A percentile compares a stretch with the other conserved stretches of the same genome.
These are phyloP conservation scores for Phytophthora sojae DNA, from an alignment of 352 stramenopile species.

Conservation along the genomic window DNA sequence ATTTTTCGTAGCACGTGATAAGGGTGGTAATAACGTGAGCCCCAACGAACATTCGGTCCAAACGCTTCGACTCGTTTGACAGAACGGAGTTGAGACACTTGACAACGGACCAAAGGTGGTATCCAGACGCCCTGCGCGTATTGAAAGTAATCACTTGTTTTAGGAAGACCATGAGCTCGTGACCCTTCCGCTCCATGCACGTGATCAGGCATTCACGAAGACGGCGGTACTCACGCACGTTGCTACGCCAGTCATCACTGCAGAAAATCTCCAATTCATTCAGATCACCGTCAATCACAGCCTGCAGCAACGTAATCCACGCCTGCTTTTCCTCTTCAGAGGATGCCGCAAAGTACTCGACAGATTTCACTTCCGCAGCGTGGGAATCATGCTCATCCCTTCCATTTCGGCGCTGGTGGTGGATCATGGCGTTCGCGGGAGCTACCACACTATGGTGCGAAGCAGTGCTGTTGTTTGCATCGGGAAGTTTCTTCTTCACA, in stretches of 20 bases:
- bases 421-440: constrained; percentile 39
- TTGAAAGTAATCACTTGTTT: constrained; percentile 79
- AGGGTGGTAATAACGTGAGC: constrained; percentile 75
- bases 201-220: constrained; percentile 84
- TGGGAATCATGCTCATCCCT: constrained; percentile 33
- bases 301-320: constrained; percentile 76
- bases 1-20: constrained; percentile 84
- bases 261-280: constrained; percentile 89
- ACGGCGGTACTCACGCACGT: constrained; percentile 82
- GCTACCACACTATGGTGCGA: constrained; percentile 21
- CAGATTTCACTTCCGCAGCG: constrained; percentile 46
- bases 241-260: constrained; percentile 90
- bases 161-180: constrained; percentile 84
- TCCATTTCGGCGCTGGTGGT: constrained; percentile 45
- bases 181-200: constrained; percentile 83
- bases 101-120: constrained; percentile 77
- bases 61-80: constrained; percentile 82
- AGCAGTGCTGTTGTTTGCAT: constrained; percentile 26
- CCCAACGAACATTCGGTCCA: constrained; percentile 86
- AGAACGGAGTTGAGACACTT: constrained; percentile 80
- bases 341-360: constrained; percentile 80
- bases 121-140: constrained; percentile 69
- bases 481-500: constrained; percentile 63
- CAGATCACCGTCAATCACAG: constrained; percentile 83
- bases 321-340: constrained; percentile 70